These are phyloP conservation scores for Aethionema arabicum DNA, from an alignment of 345 rosid species.

Conservation along the genomic window DNA sequence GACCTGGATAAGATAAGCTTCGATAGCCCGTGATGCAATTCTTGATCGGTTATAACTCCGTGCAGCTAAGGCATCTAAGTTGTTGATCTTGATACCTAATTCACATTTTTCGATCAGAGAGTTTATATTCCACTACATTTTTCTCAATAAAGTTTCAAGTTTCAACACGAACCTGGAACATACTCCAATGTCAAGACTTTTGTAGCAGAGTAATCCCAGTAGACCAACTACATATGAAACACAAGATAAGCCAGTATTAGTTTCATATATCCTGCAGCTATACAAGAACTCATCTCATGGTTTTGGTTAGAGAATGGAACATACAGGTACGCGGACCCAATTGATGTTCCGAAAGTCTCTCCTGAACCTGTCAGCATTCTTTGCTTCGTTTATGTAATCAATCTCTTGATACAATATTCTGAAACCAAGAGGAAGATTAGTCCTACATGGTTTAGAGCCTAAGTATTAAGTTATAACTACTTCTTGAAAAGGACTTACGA, in stretches of 20 bases:
- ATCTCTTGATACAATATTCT: conserved; percentile 93
- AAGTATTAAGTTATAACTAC: conserved; percentile 8
- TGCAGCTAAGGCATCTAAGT: conserved; percentile 55
- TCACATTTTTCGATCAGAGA: conserved; percentile 13
- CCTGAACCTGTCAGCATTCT: conserved; percentile 85
- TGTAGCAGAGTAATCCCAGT: conserved; percentile 87
- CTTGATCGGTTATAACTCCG: conserved; percentile 62
- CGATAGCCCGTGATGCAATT: conserved; percentile 84
- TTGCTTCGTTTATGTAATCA: conserved; percentile 94
- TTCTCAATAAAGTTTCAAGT: conserved; percentile 27
- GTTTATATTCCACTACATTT: neutral
- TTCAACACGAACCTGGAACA: conserved; percentile 67
- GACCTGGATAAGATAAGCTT: conserved; percentile 96
- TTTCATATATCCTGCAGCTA: neutral
- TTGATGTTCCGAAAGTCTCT: conserved; percentile 85
- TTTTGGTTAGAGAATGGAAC: conserved; percentile 36
- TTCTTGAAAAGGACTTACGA: conserved; percentile 49
- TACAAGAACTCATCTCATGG: conserved; percentile 1
- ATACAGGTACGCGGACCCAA: conserved; percentile 96
- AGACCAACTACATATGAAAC: conserved; percentile 59
- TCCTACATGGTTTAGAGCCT: neutral
- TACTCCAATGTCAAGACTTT: conserved; percentile 98
- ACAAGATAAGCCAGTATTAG: conserved; percentile 12
- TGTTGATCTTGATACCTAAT: conserved; percentile 81
- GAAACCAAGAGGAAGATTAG: conserved; percentile 36